Evolutionary conservation across 176 grass and related monocot genomes (phyloP).

Genomic region (Oryza officinalis): DNA sequence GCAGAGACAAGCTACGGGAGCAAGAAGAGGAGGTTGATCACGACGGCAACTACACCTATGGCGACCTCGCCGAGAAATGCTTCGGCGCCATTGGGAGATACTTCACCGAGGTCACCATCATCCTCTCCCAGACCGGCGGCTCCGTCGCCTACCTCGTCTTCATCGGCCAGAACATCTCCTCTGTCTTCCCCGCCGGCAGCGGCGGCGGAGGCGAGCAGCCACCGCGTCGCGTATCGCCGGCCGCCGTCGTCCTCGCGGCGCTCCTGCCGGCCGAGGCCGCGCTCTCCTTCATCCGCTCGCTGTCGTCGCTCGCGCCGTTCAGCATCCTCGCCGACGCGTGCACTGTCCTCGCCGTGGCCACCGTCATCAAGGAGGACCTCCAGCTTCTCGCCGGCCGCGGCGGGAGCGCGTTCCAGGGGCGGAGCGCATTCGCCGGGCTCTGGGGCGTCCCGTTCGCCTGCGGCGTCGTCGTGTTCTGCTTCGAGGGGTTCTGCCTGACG

Average conservation of each 20-base stretch:
- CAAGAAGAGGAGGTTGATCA: constrained; percentile 42
- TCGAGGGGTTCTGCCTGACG: constrained; percentile 88
- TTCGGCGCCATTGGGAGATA: constrained; percentile 48
- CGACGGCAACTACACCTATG: constrained; percentile 53
- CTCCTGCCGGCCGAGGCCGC: constrained; percentile 61
- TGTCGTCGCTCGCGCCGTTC: constrained; percentile 62
- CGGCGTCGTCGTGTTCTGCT: constrained; percentile 88
- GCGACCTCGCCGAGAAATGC: constrained; percentile 68
- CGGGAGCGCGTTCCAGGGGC: constrained; percentile 36
- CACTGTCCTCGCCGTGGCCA: constrained; percentile 71
- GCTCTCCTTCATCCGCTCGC: constrained; percentile 71
- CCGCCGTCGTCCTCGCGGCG: constrained; percentile 56
- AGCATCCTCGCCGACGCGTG: constrained; percentile 82
- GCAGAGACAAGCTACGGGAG: constrained; percentile 64
- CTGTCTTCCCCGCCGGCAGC: constrained; percentile 43
- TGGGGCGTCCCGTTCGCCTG: constrained; percentile 71
- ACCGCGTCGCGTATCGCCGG: constrained; percentile 17
- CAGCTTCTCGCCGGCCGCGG: constrained; percentile 41
- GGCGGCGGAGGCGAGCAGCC: background rate
- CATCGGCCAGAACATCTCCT: constrained; percentile 85
- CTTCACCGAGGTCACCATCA: constrained; percentile 76
- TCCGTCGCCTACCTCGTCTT: constrained; percentile 87
- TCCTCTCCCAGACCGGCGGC: constrained; percentile 72
- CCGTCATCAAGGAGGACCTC: constrained; percentile 75
- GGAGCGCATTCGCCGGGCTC: constrained; percentile 47